These are phyloP conservation scores for Fusarium verrucosum DNA, from an alignment of 2,329 filamentous ascomycete genomes.

Conservation along the genomic window DNA sequence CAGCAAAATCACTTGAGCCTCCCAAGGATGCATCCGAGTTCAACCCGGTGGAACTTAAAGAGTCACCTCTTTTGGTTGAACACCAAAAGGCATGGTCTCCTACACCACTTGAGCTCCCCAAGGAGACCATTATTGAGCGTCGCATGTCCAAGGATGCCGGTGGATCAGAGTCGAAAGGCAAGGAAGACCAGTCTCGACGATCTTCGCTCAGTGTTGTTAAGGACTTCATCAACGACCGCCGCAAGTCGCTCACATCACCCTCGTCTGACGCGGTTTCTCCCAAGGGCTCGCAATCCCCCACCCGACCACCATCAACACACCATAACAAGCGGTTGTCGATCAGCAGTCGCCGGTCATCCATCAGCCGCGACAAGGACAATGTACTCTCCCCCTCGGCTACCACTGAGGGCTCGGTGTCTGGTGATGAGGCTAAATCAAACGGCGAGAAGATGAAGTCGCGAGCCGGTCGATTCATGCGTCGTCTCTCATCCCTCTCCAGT, in stretches of 20 bases:
- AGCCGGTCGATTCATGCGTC: slow-evolving; percentile 66
- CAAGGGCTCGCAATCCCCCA: slow-evolving; percentile 54
- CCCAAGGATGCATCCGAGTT: slow-evolving; percentile 57
- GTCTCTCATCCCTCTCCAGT: slow-evolving; percentile 64
- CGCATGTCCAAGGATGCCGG: slow-evolving; percentile 55
- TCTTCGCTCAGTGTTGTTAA: slow-evolving; percentile 69
- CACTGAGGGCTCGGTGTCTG: slow-evolving; percentile 58
- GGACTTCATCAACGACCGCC: slow-evolving; percentile 69
- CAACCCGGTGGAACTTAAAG: slow-evolving; percentile 62
- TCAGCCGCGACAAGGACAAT: slow-evolving; percentile 55
- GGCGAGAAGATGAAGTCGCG: slow-evolving; percentile 61
- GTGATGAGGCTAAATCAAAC: slow-evolving; percentile 57
- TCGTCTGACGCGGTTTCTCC: slow-evolving; percentile 54
- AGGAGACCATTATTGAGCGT: slow-evolving; percentile 60
- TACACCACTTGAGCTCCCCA: slow-evolving; percentile 44
- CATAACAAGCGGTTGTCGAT: slow-evolving; percentile 68
- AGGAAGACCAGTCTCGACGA: slow-evolving; percentile 56
- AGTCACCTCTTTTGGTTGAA: slow-evolving; percentile 68
- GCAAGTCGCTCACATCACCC: slow-evolving; percentile 60
- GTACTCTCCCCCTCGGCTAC: slow-evolving; percentile 53
- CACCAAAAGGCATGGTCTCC: slow-evolving; percentile 54
- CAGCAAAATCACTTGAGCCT: slow-evolving; percentile 53
- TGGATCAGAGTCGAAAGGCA: slow-evolving; percentile 51
- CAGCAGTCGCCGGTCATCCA: slow-evolving; percentile 66
- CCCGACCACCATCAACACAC: slow-evolving; percentile 59